Base-by-base conservation (phyloP, 257 asterid genomes). In the Penstemon davidsonii region DNA sequence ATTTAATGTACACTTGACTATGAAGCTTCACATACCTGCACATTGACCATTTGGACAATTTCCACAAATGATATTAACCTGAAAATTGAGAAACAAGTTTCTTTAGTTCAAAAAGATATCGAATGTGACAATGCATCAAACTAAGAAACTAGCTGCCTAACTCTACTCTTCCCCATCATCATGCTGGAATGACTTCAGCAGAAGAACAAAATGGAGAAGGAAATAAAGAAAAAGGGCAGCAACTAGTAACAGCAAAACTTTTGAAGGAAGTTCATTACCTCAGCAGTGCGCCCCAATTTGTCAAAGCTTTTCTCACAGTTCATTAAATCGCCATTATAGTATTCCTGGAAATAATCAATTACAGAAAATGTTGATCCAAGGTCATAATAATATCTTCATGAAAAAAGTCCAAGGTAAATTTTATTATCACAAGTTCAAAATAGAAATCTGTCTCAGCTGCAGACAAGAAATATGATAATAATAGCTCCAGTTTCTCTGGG, bases 281-380 rank as follows among this genome's bases (percentile, higher is more conserved):
- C 83, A 75, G 97, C 89, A n/a, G 98, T 88, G 51, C 98, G 98
- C 56, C 98, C 98, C 87, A 92, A 64, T 84, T 93, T 90, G 75
- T 93, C 98, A 58, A 60, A 88, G 76, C 85, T 88, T 60, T 53
- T 78, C 85, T 93, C 98, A 55, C 98, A 92, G 56, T 83, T 78
- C 77, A 57, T 60, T 70, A 92, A 74, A 78, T 92, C 98, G 59
- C 95, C 98, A 69, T 76, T 70, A 73, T 82, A 92, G 83, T 83
- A 92, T 71, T 82, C 90, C 98, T 92, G 80, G 62, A 75, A 13
- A 66, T 74, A 73, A 54, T 75, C 75, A 53, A 75, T 58, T 12
- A 49, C 50, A 55, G 71, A 10, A 15, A 53, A 63, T 51, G 44
- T 38, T 63, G 15, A 51, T 67, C 60, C 44, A 52, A 54, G 57